Conservation (phyloP, 176 grass and related monocot genomes). For the Avena atlantica region DNA sequence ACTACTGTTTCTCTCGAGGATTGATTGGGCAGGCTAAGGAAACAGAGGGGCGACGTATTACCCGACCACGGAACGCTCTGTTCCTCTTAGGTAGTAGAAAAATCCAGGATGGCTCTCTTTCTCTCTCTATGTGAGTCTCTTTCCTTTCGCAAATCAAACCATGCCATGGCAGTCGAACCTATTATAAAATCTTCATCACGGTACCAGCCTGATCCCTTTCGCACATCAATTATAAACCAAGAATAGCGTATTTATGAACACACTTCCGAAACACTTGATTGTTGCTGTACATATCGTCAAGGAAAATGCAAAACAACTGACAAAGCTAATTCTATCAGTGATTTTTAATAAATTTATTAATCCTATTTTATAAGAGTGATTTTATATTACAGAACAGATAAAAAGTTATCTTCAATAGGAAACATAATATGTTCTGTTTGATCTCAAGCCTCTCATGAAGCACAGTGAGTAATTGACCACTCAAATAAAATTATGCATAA, state of each 20-base stretch:
- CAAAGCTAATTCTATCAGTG: neutral
- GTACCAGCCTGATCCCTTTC: too few species aligned
- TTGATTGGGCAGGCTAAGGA: neutral
- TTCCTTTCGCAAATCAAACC: too few species aligned
- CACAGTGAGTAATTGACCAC: neutral
- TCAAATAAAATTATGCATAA: neutral
- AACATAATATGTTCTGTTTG: neutral
- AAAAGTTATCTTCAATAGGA: neutral
- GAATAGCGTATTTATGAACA: neutral
- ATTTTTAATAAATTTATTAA: neutral
- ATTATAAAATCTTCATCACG: too few species aligned
- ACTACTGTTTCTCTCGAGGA: neutral
- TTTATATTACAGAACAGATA: neutral
- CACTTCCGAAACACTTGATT: neutral
- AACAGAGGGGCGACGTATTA: neutral
- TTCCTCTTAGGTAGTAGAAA: too few species aligned
- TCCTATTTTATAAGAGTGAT: neutral
- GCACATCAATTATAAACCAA: neutral
- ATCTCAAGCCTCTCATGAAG: conserved; percentile 16
- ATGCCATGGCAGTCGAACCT: too few species aligned
- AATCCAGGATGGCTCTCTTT: too few species aligned
- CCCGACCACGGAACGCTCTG: too few species aligned
- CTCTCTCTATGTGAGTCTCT: too few species aligned
- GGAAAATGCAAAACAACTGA: neutral
- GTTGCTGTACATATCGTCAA: neutral